Percentiles rank a stretch among this genome's conserved stretches.
Conservation (phyloP, 331 rosid species). For the Phaseolus coccineus region DNA sequence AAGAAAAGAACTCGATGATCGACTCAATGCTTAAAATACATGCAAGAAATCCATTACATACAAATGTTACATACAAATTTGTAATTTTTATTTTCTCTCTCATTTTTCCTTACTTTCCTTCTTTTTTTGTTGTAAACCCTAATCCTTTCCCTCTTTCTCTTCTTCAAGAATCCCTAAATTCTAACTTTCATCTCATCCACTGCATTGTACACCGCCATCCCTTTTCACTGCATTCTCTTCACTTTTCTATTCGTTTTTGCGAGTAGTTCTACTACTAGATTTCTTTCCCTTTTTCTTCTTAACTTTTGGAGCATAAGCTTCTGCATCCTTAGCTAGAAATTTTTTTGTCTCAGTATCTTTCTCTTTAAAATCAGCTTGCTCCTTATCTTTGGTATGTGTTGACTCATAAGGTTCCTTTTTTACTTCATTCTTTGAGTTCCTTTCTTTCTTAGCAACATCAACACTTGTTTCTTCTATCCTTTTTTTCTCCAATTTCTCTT, state of each 20-base stretch:
- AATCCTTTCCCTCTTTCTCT: too few relatives aligned
- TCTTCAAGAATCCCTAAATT: too few relatives aligned
- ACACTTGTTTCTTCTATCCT: neutral
- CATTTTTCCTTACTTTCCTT: too few relatives aligned
- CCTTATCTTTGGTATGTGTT: constrained; percentile 32
- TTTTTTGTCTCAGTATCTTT: constrained; percentile 31
- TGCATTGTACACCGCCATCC: constrained; percentile 8
- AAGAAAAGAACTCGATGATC: too few relatives aligned
- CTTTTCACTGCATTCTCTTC: constrained; percentile 3
- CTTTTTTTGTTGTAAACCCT: too few relatives aligned
- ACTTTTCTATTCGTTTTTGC: constrained; percentile 8
- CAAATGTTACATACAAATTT: too few relatives aligned
- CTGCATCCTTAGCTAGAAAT: constrained; percentile 19
- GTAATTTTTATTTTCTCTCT: too few relatives aligned
- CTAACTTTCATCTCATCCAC: too few relatives aligned
- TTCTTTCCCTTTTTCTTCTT: constrained; percentile 29
- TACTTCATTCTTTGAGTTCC: constrained; percentile 7
- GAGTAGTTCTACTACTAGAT: neutral
- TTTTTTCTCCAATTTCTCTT: constrained; percentile 31
- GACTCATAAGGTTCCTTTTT: constrained; percentile 42
- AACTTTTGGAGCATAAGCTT: constrained; percentile 11
- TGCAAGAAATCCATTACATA: too few relatives aligned
- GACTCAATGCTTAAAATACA: too few relatives aligned
- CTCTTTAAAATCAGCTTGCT: constrained; percentile 15
- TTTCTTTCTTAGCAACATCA: constrained; percentile 38